Evolutionary conservation across 2,329 filamentous ascomycete species (phyloP).

Genomic region (Alternaria incomplexa): DNA sequence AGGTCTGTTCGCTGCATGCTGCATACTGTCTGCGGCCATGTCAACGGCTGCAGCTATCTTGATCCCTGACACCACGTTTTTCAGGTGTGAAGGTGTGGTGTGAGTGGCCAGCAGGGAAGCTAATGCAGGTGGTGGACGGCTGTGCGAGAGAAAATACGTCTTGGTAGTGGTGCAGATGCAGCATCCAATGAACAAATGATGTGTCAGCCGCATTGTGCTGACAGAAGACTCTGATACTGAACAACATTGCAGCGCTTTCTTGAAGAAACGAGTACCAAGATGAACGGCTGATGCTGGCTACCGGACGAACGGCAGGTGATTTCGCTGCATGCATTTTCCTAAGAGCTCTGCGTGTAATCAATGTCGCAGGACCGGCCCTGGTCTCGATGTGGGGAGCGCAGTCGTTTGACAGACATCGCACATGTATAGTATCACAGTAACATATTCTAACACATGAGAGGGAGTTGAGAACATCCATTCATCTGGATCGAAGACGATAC

Average conservation of each 20-base stretch:
- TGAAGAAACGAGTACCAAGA: not conserved
- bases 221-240: not conserved
- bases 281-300: not conserved
- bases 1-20: not conserved
- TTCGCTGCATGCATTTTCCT: not conserved
- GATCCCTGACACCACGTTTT: not conserved
- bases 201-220: constrained; percentile 8
- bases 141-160: not conserved
- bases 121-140: constrained; percentile 3
- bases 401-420: not conserved
- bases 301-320: not conserved
- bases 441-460: not conserved
- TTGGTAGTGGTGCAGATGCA: constrained; percentile 1
- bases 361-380: not conserved
- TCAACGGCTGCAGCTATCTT: constrained; percentile 1
- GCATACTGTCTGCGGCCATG: not conserved
- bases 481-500: not conserved
- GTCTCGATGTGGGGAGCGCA: not conserved
- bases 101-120: not conserved
- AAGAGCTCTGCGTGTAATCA: not conserved
- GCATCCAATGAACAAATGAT: constrained; percentile 4
- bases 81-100: not conserved
- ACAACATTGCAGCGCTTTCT: not conserved
- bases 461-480: not conserved
- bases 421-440: not conserved